phyloP scores from a whole-genome alignment of 2,329 filamentous ascomycete genomes.

The Furcasterigmium furcatum region DNA sequence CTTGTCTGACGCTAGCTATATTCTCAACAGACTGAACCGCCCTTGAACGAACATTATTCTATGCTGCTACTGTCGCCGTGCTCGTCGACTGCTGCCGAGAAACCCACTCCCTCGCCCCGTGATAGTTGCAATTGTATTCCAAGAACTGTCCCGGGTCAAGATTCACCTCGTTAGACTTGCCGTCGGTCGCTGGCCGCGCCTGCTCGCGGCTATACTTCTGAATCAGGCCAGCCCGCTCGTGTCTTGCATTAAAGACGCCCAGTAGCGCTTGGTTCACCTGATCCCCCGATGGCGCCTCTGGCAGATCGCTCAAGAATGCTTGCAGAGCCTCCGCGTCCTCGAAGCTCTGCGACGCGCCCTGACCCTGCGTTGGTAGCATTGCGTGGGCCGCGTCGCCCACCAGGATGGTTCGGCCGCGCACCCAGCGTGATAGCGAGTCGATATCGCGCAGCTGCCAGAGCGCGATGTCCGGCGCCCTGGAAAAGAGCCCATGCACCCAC shows the following conservation, averaged over 20 bases:
- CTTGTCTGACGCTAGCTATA: too few species aligned
- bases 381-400: conserved; percentile 18
- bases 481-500: conserved; percentile 32
- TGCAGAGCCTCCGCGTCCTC: conserved; percentile 36
- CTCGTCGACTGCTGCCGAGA: too few species aligned
- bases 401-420: conserved; percentile 11
- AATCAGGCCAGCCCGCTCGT: conserved; percentile 33
- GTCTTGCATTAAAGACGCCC: conserved; percentile 22
- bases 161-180: conserved; percentile 21
- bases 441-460: conserved; percentile 43
- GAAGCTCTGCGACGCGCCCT: conserved; percentile 36
- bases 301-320: conserved; percentile 20
- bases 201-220: conserved; percentile 39
- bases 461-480: conserved; percentile 24
- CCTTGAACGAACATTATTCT: too few species aligned
- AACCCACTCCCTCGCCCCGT: conserved; percentile 29
- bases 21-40: too few species aligned
- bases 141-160: conserved; percentile 36
- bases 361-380: conserved; percentile 35
- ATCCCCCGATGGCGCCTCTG: conserved; percentile 7
- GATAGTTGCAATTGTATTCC: conserved; percentile 35
- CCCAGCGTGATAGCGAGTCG: conserved; percentile 33
- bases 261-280: conserved; percentile 18
- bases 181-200: conserved; percentile 31
- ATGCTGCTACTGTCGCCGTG: too few species aligned